phyloP scores from a whole-genome alignment of 1,284 basidiomycete genomes.

The Cutaneotrichosporon dermatis region DNA sequence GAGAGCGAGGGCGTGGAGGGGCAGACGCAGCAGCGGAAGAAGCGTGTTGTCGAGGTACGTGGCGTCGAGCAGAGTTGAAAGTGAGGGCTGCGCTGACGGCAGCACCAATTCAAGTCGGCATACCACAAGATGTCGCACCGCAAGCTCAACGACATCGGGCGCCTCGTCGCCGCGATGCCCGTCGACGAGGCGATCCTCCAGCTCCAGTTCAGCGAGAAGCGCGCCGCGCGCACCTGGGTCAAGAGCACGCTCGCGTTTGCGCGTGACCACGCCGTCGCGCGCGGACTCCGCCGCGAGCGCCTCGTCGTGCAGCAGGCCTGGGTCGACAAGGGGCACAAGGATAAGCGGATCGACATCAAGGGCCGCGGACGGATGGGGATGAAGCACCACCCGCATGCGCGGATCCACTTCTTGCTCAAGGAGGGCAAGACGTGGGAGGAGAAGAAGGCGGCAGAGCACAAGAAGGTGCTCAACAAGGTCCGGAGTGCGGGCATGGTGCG shows the following conservation, averaged over 20 bases:
- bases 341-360: slow-evolving; percentile 73
- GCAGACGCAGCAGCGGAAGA: slow-evolving; percentile 26
- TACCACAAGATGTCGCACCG: slow-evolving; percentile 89
- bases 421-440: slow-evolving; percentile 78
- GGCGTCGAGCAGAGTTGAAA: too few species aligned
- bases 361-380: slow-evolving; percentile 79
- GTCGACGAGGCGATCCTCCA: slow-evolving; percentile 93
- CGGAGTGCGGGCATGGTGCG: slow-evolving; percentile 71
- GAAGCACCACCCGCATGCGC: slow-evolving; percentile 70
- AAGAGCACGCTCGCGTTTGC: slow-evolving; percentile 84
- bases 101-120: slow-evolving; percentile 57
- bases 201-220: slow-evolving; percentile 91
- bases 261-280: slow-evolving; percentile 79
- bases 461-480: slow-evolving; percentile 67
- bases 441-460: slow-evolving; percentile 60
- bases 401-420: slow-evolving; percentile 71
- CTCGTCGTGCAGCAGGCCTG: slow-evolving; percentile 87
- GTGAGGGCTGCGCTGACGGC: background rate
- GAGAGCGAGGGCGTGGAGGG: slow-evolving; percentile 13
- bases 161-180: slow-evolving; percentile 81
- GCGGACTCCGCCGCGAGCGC: slow-evolving; percentile 67
- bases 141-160: slow-evolving; percentile 82
- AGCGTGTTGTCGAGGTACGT: slow-evolving; percentile 8
- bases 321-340: slow-evolving; percentile 75
- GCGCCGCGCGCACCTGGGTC: slow-evolving; percentile 69